A percentile compares a stretch with the other conserved stretches of the same genome.
These are phyloP conservation scores for Salicornia ramosissima DNA, from an alignment of 148 eudicot genomes.

Conservation along the genomic window DNA sequence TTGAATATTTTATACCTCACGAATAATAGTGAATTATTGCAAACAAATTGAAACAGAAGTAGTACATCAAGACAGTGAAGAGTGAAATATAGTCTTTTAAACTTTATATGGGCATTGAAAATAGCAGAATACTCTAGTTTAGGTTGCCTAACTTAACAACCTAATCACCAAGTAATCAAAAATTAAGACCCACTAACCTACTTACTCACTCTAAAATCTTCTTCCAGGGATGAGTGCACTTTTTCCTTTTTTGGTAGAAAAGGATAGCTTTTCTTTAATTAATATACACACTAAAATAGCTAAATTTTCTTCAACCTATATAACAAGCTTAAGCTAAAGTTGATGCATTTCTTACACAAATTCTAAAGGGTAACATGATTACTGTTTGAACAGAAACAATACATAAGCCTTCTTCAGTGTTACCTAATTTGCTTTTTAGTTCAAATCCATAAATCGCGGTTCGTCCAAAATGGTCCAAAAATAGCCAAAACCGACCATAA, in stretches of 20 bases:
- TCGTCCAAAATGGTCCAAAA: too few species aligned
- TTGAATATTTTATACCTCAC: too few species aligned
- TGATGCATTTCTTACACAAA: not conserved
- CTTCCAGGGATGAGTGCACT: not conserved
- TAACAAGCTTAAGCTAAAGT: not conserved
- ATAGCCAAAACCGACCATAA: too few species aligned
- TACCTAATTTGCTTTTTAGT: too few species aligned
- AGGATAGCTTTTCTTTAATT: not conserved
- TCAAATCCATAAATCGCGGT: too few species aligned
- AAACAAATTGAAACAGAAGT: not conserved
- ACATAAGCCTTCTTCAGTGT: too few species aligned
- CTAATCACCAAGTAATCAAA: slow-evolving; percentile 13
- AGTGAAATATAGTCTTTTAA: not conserved
- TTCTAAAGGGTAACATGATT: slow-evolving; percentile 11
- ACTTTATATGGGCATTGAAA: not conserved
- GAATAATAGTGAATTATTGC: too few species aligned
- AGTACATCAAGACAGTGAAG: too few species aligned
- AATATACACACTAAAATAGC: not conserved
- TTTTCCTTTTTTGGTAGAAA: not conserved
- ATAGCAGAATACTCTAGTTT: slow-evolving; percentile 16
- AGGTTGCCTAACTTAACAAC: slow-evolving; percentile 23
- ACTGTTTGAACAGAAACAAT: not conserved
- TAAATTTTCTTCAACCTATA: not conserved
- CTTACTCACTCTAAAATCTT: not conserved
- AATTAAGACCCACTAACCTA: slow-evolving; percentile 2